Percentiles rank a stretch among this genome's conserved stretches.
Conservation (phyloP, 1,284 basidiomycete genomes). For the Tilletia walkeri region DNA sequence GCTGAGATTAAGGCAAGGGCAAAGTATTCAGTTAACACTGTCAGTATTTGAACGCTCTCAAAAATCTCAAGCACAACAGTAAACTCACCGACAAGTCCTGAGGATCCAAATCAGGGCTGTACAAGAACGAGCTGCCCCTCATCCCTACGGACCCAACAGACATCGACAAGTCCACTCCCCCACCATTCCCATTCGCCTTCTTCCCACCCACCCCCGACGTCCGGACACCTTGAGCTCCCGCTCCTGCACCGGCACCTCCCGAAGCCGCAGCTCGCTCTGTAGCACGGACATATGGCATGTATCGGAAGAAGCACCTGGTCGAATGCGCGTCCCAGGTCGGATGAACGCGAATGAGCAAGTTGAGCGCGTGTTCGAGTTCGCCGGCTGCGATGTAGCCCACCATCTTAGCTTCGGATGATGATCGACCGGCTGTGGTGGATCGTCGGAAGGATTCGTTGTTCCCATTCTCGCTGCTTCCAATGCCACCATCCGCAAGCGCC, state of each 20-base stretch:
- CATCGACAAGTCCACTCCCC: not conserved
- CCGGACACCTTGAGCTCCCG: too few species aligned
- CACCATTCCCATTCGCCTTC: not conserved
- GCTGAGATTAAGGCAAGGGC: not conserved
- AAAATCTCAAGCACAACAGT: not conserved
- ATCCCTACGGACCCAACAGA: slow-evolving; percentile 1
- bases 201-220: too few species aligned
- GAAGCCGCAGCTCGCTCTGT: slow-evolving; percentile 2
- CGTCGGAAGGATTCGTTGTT: slow-evolving; percentile 50
- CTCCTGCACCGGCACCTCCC: not conserved
- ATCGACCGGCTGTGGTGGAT: not conserved
- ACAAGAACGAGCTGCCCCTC: slow-evolving; percentile 10
- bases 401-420: slow-evolving; percentile 61
- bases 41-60: too few species aligned
- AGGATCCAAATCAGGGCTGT: not conserved
- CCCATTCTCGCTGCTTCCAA: not conserved
- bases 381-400: slow-evolving; percentile 89
- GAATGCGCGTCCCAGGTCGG: slow-evolving; percentile 22
- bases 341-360: slow-evolving; percentile 18
- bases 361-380: slow-evolving; percentile 80
- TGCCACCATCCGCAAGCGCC: not conserved
- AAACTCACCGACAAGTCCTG: not conserved
- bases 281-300: slow-evolving; percentile 33
- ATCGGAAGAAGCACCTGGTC: slow-evolving; percentile 32
- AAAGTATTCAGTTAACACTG: not conserved